A percentile compares a stretch with the other conserved stretches of the same genome.
phyloP scores from a whole-genome alignment of 1,139 yeast species.

The Hyphopichia buzzinii region DNA sequence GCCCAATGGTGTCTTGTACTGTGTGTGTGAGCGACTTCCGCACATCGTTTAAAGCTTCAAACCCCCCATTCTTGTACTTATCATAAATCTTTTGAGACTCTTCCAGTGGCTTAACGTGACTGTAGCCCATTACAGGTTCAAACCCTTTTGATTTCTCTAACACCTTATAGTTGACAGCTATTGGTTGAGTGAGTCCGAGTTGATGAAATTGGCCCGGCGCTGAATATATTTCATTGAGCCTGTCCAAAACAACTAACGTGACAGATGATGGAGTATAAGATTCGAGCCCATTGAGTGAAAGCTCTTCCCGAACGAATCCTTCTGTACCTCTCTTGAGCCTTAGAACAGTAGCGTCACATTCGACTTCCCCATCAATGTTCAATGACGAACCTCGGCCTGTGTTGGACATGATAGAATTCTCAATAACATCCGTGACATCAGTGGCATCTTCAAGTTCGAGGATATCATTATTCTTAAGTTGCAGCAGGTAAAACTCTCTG shows the following conservation, averaged over 20 bases:
- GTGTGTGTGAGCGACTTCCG: slow-evolving; percentile 2
- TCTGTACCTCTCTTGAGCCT: slow-evolving; percentile 3
- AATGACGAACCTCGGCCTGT: slow-evolving; percentile 59
- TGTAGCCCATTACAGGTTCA: no score
- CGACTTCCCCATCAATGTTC: slow-evolving; percentile 45
- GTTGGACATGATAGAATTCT: slow-evolving; percentile 34
- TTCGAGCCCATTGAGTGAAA: slow-evolving; percentile 25
- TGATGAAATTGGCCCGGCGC: slow-evolving; percentile 7
- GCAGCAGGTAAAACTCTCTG: no score
- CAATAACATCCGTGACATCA: not conserved
- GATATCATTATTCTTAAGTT: no score
- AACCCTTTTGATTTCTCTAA: not conserved
- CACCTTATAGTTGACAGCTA: slow-evolving; percentile 16
- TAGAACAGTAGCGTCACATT: slow-evolving; percentile 50
- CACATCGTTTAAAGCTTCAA: not conserved
- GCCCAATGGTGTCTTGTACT: slow-evolving; percentile 36
- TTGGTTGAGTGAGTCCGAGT: slow-evolving; percentile 28
- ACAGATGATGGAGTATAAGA: slow-evolving; percentile 22
- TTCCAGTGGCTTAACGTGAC: not conserved
- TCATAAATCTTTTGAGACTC: slow-evolving; percentile 1
- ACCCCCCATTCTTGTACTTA: slow-evolving; percentile 1
- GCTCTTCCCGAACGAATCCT: slow-evolving; percentile 7
- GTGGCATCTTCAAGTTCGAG: no score
- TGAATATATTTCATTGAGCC: slow-evolving; percentile 12
- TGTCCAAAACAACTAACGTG: slow-evolving; percentile 17